Conservation (phyloP, 1,139 yeast species). For the Candida sp. region DNA sequence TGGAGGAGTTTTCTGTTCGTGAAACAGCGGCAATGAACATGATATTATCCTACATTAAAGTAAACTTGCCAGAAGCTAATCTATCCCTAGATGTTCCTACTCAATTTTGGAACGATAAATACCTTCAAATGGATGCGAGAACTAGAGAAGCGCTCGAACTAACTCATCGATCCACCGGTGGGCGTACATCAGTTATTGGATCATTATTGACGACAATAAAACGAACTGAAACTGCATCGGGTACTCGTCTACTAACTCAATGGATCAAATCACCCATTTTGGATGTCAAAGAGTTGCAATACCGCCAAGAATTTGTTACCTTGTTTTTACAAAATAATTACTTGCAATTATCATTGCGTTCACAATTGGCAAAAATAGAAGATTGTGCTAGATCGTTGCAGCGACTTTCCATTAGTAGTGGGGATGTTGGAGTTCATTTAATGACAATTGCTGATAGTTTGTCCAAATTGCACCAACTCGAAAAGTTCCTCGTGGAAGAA, state of each 20-base stretch:
- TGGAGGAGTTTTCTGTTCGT: slow-evolving; percentile 50
- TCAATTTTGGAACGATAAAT: slow-evolving; percentile 39
- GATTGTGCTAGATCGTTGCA: slow-evolving; percentile 40
- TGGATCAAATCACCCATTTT: slow-evolving; percentile 86
- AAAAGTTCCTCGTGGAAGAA: slow-evolving; percentile 16
- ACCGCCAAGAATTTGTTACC: slow-evolving; percentile 62
- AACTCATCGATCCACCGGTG: slow-evolving; percentile 48
- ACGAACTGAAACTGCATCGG: slow-evolving; percentile 77
- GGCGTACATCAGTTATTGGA: slow-evolving; percentile 56
- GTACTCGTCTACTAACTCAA: slow-evolving; percentile 69
- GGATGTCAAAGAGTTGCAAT: slow-evolving; percentile 48
- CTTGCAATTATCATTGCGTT: slow-evolving; percentile 26
- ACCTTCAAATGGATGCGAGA: slow-evolving; percentile 78
- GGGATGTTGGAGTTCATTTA: slow-evolving; percentile 30
- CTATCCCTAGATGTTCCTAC: slow-evolving; percentile 36
- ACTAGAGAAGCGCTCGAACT: slow-evolving; percentile 84
- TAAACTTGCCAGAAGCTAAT: slow-evolving; percentile 39
- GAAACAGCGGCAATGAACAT: slow-evolving; percentile 46
- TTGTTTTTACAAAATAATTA: slow-evolving; percentile 42
- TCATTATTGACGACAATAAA: slow-evolving; percentile 67
- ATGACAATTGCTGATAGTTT: slow-evolving; percentile 32
- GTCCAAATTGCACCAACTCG: slow-evolving; percentile 20
- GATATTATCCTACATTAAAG: slow-evolving; percentile 36
- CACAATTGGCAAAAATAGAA: slow-evolving; percentile 24
- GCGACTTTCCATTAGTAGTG: slow-evolving; percentile 32